Base-by-base conservation (phyloP, 106 monocot genomes). In the Dendrobium huoshanense region DNA sequence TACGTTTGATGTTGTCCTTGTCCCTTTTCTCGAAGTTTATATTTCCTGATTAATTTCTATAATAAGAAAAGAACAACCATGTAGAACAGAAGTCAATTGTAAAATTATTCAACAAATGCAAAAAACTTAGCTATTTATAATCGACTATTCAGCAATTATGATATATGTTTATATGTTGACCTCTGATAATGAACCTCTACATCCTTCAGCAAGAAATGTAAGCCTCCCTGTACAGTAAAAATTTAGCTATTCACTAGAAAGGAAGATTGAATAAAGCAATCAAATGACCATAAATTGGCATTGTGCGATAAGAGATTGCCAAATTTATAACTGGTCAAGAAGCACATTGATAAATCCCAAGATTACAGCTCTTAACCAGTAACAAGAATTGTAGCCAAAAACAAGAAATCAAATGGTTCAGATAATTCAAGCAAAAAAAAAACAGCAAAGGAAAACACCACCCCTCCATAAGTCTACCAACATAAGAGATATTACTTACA, bases 151-250 rank as follows among this genome's bases (percentile, higher is more conserved):
- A 78, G 47, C 79, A 79, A 81, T 19, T 27, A 55, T 77, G 40
- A 77, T 8, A 17, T 25, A 59, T 4, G 75, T 44, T 73, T 59
- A 45, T 73, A 79, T 72, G 47, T 49, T 81, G 42, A 95, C 99
- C 99, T 99, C 99, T 59, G 99, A 99, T 68, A 99, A 85, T 81
- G 95, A 99, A 79, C 99, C 99, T 81, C 99, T 88, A 67, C 99
- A 99, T 86, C 99, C 99, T 92, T 99, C 99, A 80, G 91, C 99
- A 73, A 99, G 85, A 48, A 99, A 91, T 83, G 95, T 99, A n/a
- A 99, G 68, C 61, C 83, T 85, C 24, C 99, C 99, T 99, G 91
- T 78, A 99, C 76, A 56, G 81, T 74, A 61, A 37, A 67, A 81
- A 73, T 9, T 48, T 40, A 73, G 24, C 79, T 70, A 82, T 54